Percentiles rank a stretch among this genome's conserved stretches.
Evolutionary conservation across 1,284 basidiomycete species (phyloP).

Genomic region (Cutaneotrichosporon spelunceum): DNA sequence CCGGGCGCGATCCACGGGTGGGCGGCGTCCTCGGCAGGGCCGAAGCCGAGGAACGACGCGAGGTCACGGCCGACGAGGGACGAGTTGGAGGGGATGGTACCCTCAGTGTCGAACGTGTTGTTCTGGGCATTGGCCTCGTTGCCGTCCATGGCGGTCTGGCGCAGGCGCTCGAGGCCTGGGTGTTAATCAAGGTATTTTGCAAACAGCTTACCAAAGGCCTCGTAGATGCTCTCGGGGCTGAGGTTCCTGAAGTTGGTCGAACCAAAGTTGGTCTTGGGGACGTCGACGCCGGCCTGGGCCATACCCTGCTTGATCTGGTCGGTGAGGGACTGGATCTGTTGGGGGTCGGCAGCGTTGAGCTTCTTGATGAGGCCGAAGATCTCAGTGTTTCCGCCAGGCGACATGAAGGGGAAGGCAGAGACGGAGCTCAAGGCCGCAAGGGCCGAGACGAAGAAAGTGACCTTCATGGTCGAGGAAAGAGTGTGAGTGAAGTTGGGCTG

Average conservation of each 20-base stretch:
- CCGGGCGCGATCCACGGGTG: slow-evolving; percentile 34
- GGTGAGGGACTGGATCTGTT: slow-evolving; percentile 10
- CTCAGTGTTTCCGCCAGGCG: slow-evolving; percentile 10
- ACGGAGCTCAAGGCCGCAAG: slow-evolving; percentile 10
- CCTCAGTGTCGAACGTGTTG: not conserved
- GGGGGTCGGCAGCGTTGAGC: slow-evolving; percentile 11
- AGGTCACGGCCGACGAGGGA: slow-evolving; percentile 1
- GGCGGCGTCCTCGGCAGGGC: slow-evolving; percentile 21
- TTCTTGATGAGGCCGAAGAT: slow-evolving; percentile 9
- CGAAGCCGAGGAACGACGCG: slow-evolving; percentile 12
- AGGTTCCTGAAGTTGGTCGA: slow-evolving; percentile 8
- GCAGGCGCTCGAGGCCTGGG: not conserved
- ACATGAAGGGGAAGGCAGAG: slow-evolving; percentile 18
- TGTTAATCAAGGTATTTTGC: not conserved
- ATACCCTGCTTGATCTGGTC: slow-evolving; percentile 15
- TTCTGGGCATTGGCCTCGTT: slow-evolving; percentile 6
- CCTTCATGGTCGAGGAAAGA: slow-evolving; percentile 15
- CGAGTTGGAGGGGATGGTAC: slow-evolving; percentile 5
- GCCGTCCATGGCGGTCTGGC: slow-evolving; percentile 9
- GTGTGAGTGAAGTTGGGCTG: slow-evolving; percentile 9
- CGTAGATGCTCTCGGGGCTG: slow-evolving; percentile 8
- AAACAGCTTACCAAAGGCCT: slow-evolving; percentile 3
- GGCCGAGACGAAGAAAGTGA: slow-evolving; percentile 8
- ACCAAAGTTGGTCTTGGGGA: slow-evolving; percentile 11
- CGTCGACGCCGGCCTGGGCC: slow-evolving; percentile 9